Percentiles rank a stretch among this genome's conserved stretches.
phyloP scores from a whole-genome alignment of 2,329 filamentous ascomycete species.

The Leptodontidium sp. region DNA sequence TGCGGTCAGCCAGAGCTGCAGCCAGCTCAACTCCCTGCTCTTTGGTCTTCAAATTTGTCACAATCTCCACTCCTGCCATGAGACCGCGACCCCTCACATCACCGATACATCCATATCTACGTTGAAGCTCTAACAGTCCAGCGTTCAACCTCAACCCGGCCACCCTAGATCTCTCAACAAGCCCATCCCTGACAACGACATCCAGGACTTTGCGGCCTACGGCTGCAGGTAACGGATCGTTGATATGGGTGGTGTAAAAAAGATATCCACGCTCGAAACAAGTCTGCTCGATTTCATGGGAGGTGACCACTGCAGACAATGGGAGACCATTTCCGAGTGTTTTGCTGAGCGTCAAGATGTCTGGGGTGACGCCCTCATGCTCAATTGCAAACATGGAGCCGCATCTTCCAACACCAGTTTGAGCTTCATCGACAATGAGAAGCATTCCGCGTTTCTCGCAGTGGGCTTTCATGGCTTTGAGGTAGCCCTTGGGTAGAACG shows the following conservation, averaged over 20 bases:
- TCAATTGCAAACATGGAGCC: conserved; percentile 67
- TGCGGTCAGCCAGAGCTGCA: conserved; percentile 53
- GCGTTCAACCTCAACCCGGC: conserved; percentile 59
- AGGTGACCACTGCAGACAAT: conserved; percentile 64
- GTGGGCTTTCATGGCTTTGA: conserved; percentile 61
- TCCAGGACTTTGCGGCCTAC: conserved; percentile 69
- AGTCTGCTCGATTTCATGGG: conserved; percentile 58
- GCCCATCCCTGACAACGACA: conserved; percentile 63
- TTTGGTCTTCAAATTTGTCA: conserved; percentile 58
- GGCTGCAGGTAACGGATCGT: conserved; percentile 67
- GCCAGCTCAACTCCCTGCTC: conserved; percentile 57
- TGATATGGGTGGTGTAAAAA: conserved; percentile 69
- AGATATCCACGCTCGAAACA: conserved; percentile 59
- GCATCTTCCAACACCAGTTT: conserved; percentile 64
- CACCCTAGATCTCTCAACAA: conserved; percentile 56
- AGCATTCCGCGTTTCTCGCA: conserved; percentile 64
- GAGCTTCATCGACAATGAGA: conserved; percentile 66
- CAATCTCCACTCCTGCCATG: conserved; percentile 66
- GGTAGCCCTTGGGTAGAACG: conserved; percentile 64
- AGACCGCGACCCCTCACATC: conserved; percentile 67
- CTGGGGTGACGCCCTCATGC: conserved; percentile 60
- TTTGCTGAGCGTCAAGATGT: conserved; percentile 68
- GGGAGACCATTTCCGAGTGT: conserved; percentile 68
- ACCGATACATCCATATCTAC: conserved; percentile 66
- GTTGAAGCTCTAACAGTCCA: conserved; percentile 54